These are phyloP conservation scores for Aspergillus caelatus DNA, from an alignment of 2,329 filamentous ascomycete genomes.

Conservation along the genomic window DNA sequence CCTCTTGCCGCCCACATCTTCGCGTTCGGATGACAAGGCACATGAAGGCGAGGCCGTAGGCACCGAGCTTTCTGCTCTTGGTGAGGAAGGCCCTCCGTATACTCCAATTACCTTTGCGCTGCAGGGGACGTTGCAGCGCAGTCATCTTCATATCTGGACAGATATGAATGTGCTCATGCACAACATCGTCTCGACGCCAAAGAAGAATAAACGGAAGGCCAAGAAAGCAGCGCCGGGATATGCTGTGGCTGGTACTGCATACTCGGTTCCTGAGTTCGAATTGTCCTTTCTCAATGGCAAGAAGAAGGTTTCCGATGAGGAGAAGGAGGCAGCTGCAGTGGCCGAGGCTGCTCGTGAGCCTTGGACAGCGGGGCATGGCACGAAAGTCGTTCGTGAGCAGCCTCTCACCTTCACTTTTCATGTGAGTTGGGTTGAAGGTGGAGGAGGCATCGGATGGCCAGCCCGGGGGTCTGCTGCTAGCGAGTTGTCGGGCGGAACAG, in stretches of 20 bases:
- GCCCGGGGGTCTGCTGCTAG: conserved; percentile 10
- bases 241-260: conserved; percentile 83
- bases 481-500: conserved; percentile 11
- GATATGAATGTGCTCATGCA: conserved; percentile 89
- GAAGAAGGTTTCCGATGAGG: conserved; percentile 19
- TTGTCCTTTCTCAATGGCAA: conserved; percentile 37
- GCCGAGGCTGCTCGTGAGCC: conserved; percentile 47
- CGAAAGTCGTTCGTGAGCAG: conserved; percentile 83
- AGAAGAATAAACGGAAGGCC: conserved; percentile 40
- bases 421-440: conserved; percentile 69
- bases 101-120: conserved; percentile 87
- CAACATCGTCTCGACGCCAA: conserved; percentile 37
- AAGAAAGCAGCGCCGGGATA: conserved; percentile 68
- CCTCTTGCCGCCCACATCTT: conserved; percentile 36
- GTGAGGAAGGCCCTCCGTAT: conserved; percentile 38
- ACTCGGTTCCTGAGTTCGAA: conserved; percentile 74
- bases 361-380: conserved; percentile 53
- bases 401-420: conserved; percentile 76
- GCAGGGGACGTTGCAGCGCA: conserved; percentile 83
- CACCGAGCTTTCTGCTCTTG: conserved; percentile 44
- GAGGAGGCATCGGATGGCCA: conserved; percentile 40
- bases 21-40: conserved; percentile 24
- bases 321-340: conserved; percentile 49
- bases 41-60: conserved; percentile 38
- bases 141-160: conserved; percentile 87